Evolutionary conservation across 805 yeast genomes (phyloP).

Genomic region (Wickerhamomyces ciferrii): DNA sequence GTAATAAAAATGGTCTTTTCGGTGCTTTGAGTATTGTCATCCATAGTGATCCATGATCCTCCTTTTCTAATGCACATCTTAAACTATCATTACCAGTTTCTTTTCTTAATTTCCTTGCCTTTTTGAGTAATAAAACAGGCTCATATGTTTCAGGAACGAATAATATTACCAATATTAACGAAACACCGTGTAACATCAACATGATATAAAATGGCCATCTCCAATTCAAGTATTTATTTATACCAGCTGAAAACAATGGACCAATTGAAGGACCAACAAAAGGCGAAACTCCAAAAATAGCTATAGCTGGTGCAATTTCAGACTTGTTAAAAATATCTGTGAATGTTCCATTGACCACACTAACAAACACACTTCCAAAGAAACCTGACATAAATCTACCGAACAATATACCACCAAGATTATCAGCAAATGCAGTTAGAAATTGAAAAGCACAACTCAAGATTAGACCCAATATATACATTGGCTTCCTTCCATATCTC

Average conservation of each 20-base stretch:
- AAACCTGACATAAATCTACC: conserved; percentile 66
- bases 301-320: conserved; percentile 66
- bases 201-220: conserved; percentile 69
- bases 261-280: conserved; percentile 69
- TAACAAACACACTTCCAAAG: conserved; percentile 69
- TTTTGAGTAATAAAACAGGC: conserved; percentile 41
- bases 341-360: conserved; percentile 72
- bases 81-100: conserved; percentile 49
- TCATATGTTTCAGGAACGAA: conserved; percentile 64
- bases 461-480: conserved; percentile 55
- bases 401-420: conserved; percentile 57
- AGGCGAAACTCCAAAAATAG: conserved; percentile 58
- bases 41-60: conserved; percentile 31
- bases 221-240: conserved; percentile 46
- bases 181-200: conserved; percentile 56
- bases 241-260: conserved; percentile 56
- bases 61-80: conserved; percentile 31
- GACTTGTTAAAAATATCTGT: conserved; percentile 63
- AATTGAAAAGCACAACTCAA: conserved; percentile 53
- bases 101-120: conserved; percentile 46
- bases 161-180: conserved; percentile 36
- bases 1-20: conserved; percentile 45
- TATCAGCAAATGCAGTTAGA: conserved; percentile 51
- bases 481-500: conserved; percentile 54
- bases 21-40: conserved; percentile 39